Base-by-base conservation (phyloP, 495 filamentous ascomycete species). In the Hypoxylon perforatum region DNA sequence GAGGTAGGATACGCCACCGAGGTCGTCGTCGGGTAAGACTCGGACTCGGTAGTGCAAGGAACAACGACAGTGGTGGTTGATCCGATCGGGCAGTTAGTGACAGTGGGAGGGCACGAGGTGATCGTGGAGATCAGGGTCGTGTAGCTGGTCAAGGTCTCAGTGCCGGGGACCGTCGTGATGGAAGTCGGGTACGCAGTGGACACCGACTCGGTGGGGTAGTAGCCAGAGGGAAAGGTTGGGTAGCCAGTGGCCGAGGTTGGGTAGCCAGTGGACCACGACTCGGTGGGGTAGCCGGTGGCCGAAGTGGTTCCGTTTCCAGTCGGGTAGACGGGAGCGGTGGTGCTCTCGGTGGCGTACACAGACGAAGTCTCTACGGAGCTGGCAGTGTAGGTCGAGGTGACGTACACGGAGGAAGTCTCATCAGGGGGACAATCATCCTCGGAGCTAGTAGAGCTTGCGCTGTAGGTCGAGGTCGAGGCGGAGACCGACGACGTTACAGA, bases 31-130 rank as follows among this genome's bases (percentile, higher is more conserved):
- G 65, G 53, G 52, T 58, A 53, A 36, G 63, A 47, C 57, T 48
- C 49, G 17, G 56, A 52, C 63, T 61, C 56, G 33, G 54, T 51
- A 19, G 57, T 45, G 57, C 64, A 61, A 18, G 53, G 63, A 17
- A 58, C 54, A 41, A 59, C 53, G 4, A 62, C 38, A 2, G 68
- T 63, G 14, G 64, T 73, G 18, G 69, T 54, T 9, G 47, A 62
- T 33, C 69, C 71, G 17, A 79, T 78, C 17, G 85, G 85, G 76
- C 84, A 87, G 70, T 82, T 74, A 41, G 81, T 84, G 10, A 86
- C 82, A 2, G 71, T 80, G 4, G 83, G 61, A 8, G 78, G 76
- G 63, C 82, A 86, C 66, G 78, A 77, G 3, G 78, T 83, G 69
- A 85, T 78, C 3, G 83, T 85, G 41, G 80, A 68, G 54, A 59